Conservation (phyloP, 352 stramenopile genomes). For the Pythium guiyangense region DNA sequence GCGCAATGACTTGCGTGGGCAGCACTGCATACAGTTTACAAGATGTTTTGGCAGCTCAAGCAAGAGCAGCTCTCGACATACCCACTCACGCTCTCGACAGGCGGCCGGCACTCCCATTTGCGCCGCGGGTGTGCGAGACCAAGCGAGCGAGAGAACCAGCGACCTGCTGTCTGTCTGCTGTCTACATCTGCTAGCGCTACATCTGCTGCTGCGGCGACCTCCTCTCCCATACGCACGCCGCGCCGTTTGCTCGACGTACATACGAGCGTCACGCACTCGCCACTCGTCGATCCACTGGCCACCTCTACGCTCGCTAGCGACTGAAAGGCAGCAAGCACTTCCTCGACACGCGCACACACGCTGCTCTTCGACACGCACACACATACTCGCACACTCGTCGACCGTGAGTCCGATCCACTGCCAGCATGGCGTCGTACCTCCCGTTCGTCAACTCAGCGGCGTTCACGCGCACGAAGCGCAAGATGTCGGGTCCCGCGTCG, state of each 20-base stretch:
- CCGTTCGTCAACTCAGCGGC: conserved; percentile 12
- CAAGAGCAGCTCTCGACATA: not conserved
- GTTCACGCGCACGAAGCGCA: conserved; percentile 44
- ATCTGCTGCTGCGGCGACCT: not conserved
- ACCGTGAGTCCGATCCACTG: not conserved
- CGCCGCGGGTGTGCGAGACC: not conserved
- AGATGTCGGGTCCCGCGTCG: conserved; percentile 47
- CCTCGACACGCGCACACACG: no score
- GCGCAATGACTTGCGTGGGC: no score
- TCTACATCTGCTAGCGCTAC: not conserved
- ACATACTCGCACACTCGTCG: not conserved
- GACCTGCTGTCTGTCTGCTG: not conserved
- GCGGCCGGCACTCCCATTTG: not conserved
- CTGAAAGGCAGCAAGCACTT: not conserved
- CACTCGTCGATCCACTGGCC: not conserved
- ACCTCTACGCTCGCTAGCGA: not conserved
- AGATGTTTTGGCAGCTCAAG: no score
- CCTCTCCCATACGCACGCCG: not conserved
- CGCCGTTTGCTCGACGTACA: not conserved
- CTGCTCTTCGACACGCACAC: no score
- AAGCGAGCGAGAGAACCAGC: not conserved
- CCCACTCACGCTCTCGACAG: no score
- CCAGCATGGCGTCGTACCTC: conserved; percentile 18
- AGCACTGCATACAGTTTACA: no score
- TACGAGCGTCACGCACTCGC: not conserved